Evolutionary conservation across 2,329 filamentous ascomycete genomes (phyloP), one percentile per base, ranked within the genome.

Genomic region (Aureobasidium sp.): DNA sequence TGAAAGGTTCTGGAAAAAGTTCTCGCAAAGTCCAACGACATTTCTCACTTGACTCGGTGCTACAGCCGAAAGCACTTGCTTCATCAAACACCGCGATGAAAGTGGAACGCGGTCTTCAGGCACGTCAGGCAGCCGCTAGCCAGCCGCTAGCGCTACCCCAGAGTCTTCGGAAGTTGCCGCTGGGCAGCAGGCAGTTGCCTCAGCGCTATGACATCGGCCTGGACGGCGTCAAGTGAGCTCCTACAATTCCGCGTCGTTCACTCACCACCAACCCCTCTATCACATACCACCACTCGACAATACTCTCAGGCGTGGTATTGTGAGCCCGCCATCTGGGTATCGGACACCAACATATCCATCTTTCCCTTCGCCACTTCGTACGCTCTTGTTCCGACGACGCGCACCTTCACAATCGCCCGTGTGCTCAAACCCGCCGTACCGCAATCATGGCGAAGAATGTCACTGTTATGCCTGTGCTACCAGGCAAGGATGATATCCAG

Each of bases 401-500:
- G 54, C 29, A 46, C 27, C 27, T 35, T 35, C 45, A 60, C 58
- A 35, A 33, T 13, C 58, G 43, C 58, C 46, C 58, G 58, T 49
- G 58, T 60, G 58, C 58, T 60, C 40, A 17, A 21, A 23, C 23
- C 43, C 47, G n/a, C n/a, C n/a, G 21, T 49, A 51, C 47, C 35
- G 19, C 31, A 29, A 46, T 11, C 49, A 60, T 60, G 58, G 47
- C 46, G 6, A 60, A 54, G 40, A 46, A 38, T 19, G 27, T 15
- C 13, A 45, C 47, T 8, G 46, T 40, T 23, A 43, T 54, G 40
- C 58, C 58, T 5, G 31, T 38, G 11, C 38, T 71, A 7, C 71
- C 68, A 33, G 65, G 65, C 58, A 74, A 73, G 61, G 72, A 74
- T 61, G 72, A 74, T 55, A 71, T 73, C 60, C 67, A 69, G 59